Conservation (phyloP, 1,284 basidiomycete genomes). For the Ustilago vetiveriae region DNA sequence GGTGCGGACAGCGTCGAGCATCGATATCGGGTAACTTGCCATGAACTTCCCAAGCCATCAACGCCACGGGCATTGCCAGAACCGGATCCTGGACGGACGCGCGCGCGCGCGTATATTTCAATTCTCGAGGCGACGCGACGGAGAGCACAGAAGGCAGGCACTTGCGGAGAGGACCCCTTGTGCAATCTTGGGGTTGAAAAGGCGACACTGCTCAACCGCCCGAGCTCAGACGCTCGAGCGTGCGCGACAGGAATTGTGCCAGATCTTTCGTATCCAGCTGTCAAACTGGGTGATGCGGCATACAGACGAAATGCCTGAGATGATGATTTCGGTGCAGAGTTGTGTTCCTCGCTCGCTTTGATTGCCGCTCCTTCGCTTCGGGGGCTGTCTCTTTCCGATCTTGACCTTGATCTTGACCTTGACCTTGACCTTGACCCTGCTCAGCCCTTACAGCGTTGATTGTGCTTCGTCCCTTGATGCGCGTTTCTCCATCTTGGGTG, state of each 20-base stretch:
- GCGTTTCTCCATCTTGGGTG: no score
- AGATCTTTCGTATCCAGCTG: no score
- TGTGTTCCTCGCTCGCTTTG: not conserved
- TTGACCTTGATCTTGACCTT: not conserved
- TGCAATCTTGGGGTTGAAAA: not conserved
- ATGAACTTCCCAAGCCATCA: no score
- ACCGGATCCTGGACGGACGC: slow-evolving; percentile 15
- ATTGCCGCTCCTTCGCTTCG: not conserved
- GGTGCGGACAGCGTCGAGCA: not conserved
- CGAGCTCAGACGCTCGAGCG: no score
- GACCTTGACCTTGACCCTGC: no score
- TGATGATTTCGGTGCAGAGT: no score
- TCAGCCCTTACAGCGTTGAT: no score
- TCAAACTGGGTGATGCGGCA: no score
- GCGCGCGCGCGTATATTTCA: not conserved
- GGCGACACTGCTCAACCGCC: slow-evolving; percentile 5
- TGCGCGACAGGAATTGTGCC: slow-evolving; percentile 20
- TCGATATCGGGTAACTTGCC: not conserved
- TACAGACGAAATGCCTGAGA: no score
- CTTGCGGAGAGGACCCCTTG: slow-evolving; percentile 7
- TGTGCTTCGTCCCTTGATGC: no score
- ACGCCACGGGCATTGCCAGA: slow-evolving; percentile 3
- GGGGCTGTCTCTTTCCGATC: slow-evolving; percentile 2
- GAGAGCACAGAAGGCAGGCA: not conserved
- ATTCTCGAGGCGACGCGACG: slow-evolving; percentile 7